phyloP scores from a whole-genome alignment of 2,329 filamentous ascomycete genomes.

The Arthroderma sp. region DNA sequence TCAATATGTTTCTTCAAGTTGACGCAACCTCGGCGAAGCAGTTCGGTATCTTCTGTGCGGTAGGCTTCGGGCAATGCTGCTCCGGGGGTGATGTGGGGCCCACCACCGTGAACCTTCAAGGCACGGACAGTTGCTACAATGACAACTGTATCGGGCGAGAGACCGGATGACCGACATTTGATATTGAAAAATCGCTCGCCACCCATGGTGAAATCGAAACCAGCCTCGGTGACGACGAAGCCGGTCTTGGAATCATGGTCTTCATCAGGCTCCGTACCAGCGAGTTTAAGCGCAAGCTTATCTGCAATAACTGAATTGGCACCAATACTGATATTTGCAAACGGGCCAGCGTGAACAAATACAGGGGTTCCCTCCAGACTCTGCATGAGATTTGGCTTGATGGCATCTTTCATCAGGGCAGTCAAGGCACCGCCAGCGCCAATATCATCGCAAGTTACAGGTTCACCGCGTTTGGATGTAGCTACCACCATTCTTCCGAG shows the following conservation, averaged over 20 bases:
- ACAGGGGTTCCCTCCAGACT: constrained; percentile 93
- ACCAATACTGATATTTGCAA: constrained; percentile 96
- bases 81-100: constrained; percentile 82
- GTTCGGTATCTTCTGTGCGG: constrained; percentile 82
- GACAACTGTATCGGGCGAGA: constrained; percentile 85
- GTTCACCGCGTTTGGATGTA: constrained; percentile 70
- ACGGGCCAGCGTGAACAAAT: constrained; percentile 93
- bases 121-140: constrained; percentile 92
- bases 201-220: constrained; percentile 99
- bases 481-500: constrained; percentile 93
- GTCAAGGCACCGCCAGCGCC: constrained; percentile 85
- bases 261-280: constrained; percentile 86
- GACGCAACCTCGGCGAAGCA: constrained; percentile 77
- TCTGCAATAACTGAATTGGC: constrained; percentile 92
- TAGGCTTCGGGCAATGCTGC: constrained; percentile 78
- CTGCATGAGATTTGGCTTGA: constrained; percentile 99
- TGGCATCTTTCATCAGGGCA: constrained; percentile 92
- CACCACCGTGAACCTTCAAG: constrained; percentile 92
- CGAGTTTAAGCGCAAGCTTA: constrained; percentile 88
- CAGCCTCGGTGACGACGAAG: constrained; percentile 91
- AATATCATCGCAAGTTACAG: constrained; percentile 91
- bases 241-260: constrained; percentile 69
- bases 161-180: constrained; percentile 90
- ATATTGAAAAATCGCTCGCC: constrained; percentile 99
- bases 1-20: constrained; percentile 92